A percentile compares a stretch with the other conserved stretches of the same genome.
These are phyloP conservation scores for Colletotrichum sp. DNA, from an alignment of 2,329 filamentous ascomycete species.

Conservation along the genomic window DNA sequence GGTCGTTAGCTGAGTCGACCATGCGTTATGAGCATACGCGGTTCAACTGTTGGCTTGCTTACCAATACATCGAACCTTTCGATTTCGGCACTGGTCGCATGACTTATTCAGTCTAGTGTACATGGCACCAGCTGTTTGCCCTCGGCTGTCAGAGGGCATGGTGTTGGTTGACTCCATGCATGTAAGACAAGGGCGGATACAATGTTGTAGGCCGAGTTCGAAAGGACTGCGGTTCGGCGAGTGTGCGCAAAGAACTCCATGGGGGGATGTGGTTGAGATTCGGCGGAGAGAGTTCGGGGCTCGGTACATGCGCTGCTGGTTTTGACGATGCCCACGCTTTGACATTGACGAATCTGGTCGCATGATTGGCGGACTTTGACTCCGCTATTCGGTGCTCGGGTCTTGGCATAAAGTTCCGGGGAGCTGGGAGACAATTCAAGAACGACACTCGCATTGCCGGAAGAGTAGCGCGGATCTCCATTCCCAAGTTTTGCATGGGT, in stretches of 20 bases:
- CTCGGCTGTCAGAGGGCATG: background rate
- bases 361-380: background rate
- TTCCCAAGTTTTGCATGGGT: background rate
- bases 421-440: background rate
- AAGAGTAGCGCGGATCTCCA: background rate
- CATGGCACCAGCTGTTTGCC: background rate
- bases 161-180: background rate
- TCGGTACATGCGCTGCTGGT: background rate
- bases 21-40: background rate
- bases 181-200: background rate
- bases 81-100: background rate
- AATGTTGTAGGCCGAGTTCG: background rate
- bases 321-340: background rate
- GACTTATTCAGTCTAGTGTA: background rate
- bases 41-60: background rate
- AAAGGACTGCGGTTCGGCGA: background rate
- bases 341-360: background rate
- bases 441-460: background rate
- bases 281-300: background rate
- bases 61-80: background rate
- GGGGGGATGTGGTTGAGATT: background rate
- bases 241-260: background rate
- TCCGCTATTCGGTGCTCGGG: background rate
- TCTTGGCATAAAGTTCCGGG: background rate
- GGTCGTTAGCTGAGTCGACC: background rate